phyloP scores from a whole-genome alignment of 2,329 filamentous ascomycete genomes.

The Aureobasidium pullulans region DNA sequence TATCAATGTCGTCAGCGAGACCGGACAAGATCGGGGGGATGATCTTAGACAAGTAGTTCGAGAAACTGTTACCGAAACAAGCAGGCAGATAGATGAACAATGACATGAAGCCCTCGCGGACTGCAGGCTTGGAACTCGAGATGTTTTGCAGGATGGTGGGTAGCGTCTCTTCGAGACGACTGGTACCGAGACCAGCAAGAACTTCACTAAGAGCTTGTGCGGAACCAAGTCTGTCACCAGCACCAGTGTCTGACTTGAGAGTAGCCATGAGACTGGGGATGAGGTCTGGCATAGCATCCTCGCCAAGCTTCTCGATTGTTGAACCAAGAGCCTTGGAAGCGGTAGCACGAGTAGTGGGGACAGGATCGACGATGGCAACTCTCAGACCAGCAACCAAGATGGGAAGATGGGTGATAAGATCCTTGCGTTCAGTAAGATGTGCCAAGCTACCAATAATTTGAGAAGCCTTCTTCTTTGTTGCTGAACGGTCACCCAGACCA shows the following conservation, averaged over 20 bases:
- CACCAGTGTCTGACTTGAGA: conserved; percentile 92
- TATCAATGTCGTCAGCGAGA: conserved; percentile 90
- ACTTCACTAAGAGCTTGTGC: conserved; percentile 96
- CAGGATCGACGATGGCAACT: conserved; percentile 83
- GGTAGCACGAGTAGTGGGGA: conserved; percentile 91
- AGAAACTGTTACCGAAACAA: conserved; percentile 97
- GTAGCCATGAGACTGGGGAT: conserved; percentile 97
- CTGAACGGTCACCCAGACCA: conserved; percentile 81
- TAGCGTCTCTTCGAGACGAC: conserved; percentile 86
- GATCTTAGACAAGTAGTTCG: conserved; percentile 88
- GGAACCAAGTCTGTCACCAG: conserved; percentile 90
- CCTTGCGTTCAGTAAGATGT: conserved; percentile 92
- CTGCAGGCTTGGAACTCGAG: conserved; percentile 77
- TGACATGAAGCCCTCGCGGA: conserved; percentile 98
- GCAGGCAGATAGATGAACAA: conserved; percentile 98
- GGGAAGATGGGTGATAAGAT: conserved; percentile 82
- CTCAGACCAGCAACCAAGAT: conserved; percentile 88
- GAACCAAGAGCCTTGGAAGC: conserved; percentile 93
- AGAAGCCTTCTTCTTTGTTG: conserved; percentile 90
- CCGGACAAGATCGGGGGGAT: conserved; percentile 92
- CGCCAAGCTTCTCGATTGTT: conserved; percentile 94
- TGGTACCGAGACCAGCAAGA: conserved; percentile 85
- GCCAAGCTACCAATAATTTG: conserved; percentile 97
- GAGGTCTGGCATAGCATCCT: conserved; percentile 91
- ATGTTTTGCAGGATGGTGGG: conserved; percentile 96